phyloP scores from a whole-genome alignment of 176 grass and related monocot species.

The bread wheat (Triticum aestivum) region IWGSC_CS_RefSeq_v2.1 NC_057802.1:475409986-475410485 shows the following conservation, averaged over 20 bases:
- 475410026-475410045: conserved; percentile 79
- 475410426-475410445: background rate
- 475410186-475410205: conserved; percentile 78
- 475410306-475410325: background rate
- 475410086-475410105: conserved; percentile 86
- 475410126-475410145: conserved; percentile 95
- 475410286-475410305: conserved; percentile 48
- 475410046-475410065: conserved; percentile 77
- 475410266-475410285: conserved; percentile 66
- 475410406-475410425: background rate
- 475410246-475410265: conserved; percentile 99
- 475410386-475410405: background rate
- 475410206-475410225: conserved; percentile 72
- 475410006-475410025: conserved; percentile 92
- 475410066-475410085: conserved; percentile 63
- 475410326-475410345: background rate
- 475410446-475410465: conserved; percentile 22
- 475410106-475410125: conserved; percentile 91
- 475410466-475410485: background rate
- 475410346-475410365: conserved; percentile 47
- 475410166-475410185: conserved; percentile 88
- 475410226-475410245: conserved; percentile 98
- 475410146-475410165: conserved; percentile 95
- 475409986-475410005: conserved; percentile 91
- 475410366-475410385: conserved; percentile 56